Base-by-base conservation (phyloP, 2,329 filamentous ascomycete genomes). In the Apiospora koreana region DNA sequence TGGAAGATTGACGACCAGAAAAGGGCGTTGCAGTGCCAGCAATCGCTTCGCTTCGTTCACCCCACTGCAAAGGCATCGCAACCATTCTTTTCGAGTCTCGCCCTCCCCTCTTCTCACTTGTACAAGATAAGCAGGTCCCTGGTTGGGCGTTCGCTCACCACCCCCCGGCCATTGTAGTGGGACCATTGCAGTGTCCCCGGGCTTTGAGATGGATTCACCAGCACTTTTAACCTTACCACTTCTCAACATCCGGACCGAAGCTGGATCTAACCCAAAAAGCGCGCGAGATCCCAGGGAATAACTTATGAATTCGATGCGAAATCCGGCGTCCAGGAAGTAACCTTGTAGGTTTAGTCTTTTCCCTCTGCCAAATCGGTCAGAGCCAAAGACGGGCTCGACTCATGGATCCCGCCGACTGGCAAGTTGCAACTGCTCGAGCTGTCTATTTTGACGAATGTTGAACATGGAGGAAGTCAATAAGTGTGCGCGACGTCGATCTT, bases 241-340 rank as follows among this genome's bases (percentile, higher is more conserved):
- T 62, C 54, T 62, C 31, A 62, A 62, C 54, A 62, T 62, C 54
- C 54, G 54, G 54, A 62, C 54, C 54, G 54, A 62, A 62, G 31
- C 54, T 62, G 54, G 54, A 62, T 62, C 54, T 62, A 62, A 62
- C 54, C 54, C 54, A 62, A 58, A 58, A 62, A 62, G 7, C 31
- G 54, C 31, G 54, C 54, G 54, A 62, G 54, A 62, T 62, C 21
- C 31, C 54, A 38, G 54, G 54, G 54, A 62, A 62, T 62, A 62
- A 62, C 21, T 62, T 18, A 38, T 62, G 18, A 62, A 62, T 38
- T 38, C 31, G 28, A 31, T 62, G 54, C 54, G 21, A 38, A 62
- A 62, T 38, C 54, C 54, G 54, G 38, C 54, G n/a, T 35, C 54
- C 10, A 62, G 54, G 54, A 62, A 23, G 54, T 38, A 62, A 62